phyloP scores from a whole-genome alignment of 345 rosid genomes.

The Heritiera fomes region DNA sequence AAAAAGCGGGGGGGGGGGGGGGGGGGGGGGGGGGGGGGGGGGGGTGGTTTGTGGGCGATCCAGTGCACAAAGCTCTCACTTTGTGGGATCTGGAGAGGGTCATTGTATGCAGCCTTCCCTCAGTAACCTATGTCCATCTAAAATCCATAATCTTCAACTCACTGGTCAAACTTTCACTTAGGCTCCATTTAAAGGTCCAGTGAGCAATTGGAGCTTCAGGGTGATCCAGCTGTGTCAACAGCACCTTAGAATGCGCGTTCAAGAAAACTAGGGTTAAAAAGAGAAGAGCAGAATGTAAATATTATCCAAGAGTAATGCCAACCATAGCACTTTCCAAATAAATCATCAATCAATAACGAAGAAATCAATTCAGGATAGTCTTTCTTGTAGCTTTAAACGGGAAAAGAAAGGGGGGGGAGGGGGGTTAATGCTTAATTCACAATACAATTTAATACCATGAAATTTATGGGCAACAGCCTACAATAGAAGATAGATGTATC shows the following conservation, averaged over 20 bases:
- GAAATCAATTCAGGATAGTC: background rate
- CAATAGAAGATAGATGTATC: background rate
- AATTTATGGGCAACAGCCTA: background rate
- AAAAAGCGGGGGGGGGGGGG: no score
- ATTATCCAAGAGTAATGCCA: background rate
- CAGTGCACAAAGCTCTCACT: no score
- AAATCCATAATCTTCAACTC: background rate
- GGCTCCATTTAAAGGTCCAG: background rate
- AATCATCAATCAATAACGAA: background rate
- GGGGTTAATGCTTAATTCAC: background rate
- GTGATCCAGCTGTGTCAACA: background rate
- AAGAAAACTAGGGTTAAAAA: background rate
- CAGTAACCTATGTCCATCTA: background rate
- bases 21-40: no score
- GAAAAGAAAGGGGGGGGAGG: background rate
- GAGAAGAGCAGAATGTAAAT: background rate
- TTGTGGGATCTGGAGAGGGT: no score
- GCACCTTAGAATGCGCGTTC: background rate
- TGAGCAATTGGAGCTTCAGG: background rate
- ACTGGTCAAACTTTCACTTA: background rate
- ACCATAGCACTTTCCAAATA: conserved; percentile 6
- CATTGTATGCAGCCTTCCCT: no score
- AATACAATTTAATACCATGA: background rate
- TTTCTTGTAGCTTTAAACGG: background rate
- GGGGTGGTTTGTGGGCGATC: no score